These are phyloP conservation scores for Candida bentonensis DNA, from an alignment of 805 yeast genomes.

Conservation along the genomic window DNA sequence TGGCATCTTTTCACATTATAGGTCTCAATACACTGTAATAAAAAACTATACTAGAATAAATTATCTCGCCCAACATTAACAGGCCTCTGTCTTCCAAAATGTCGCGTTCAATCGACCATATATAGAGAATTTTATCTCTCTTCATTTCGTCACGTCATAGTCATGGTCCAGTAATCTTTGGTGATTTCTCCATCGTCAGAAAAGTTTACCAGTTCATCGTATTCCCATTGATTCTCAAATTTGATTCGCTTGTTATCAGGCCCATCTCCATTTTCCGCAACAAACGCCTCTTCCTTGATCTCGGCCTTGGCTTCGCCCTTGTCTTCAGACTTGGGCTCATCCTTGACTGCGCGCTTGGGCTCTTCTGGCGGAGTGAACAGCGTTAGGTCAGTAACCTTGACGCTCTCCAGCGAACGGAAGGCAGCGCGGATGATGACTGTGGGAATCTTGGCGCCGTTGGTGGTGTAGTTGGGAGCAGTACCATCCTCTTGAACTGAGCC, in stretches of 20 bases:
- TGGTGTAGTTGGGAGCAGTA: constrained; percentile 1
- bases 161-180: constrained; percentile 8
- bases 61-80: constrained; percentile 2
- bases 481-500: neutral
- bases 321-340: neutral
- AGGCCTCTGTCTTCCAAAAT: constrained; percentile 2
- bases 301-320: neutral
- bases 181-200: constrained; percentile 1
- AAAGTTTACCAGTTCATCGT: constrained; percentile 6
- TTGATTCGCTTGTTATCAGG: neutral
- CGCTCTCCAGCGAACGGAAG: constrained; percentile 18
- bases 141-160: constrained; percentile 3
- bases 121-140: neutral
- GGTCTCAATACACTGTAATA: too few relatives aligned
- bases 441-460: constrained; percentile 15
- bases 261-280: neutral
- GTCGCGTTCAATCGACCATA: neutral
- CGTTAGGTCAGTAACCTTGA: constrained; percentile 16
- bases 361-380: constrained; percentile 18
- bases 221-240: constrained; percentile 7
- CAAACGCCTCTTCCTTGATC: neutral
- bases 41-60: neutral
- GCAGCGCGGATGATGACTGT: constrained; percentile 21
- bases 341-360: constrained; percentile 3
- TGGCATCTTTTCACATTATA: too few relatives aligned